A percentile compares a stretch with the other conserved stretches of the same genome.
phyloP scores from a whole-genome alignment of 2,329 filamentous ascomycete species.

The Scedosporium minutisporum region DNA sequence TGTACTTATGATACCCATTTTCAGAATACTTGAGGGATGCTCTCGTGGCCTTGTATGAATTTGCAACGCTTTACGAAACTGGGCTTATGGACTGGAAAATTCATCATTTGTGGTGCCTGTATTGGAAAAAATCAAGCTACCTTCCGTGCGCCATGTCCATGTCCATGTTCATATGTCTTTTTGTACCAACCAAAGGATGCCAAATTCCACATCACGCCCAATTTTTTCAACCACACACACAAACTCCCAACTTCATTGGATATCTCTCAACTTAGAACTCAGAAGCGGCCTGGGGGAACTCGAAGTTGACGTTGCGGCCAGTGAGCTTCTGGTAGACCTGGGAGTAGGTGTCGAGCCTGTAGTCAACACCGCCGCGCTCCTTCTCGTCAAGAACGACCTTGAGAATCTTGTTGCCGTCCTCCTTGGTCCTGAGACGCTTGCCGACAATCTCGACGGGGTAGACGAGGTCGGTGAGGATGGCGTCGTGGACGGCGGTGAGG shows the following conservation, averaged over 20 bases:
- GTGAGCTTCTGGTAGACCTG: slow-evolving; percentile 99
- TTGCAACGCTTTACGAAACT: slow-evolving; percentile 5
- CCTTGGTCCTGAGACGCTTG: slow-evolving; percentile 97
- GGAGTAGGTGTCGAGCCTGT: slow-evolving; percentile 98
- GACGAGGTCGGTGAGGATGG: slow-evolving; percentile 95
- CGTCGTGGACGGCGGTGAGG: slow-evolving; percentile 96
- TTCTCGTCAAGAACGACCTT: slow-evolving; percentile 99
- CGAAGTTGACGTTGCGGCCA: slow-evolving; percentile 91
- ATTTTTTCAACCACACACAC: not conserved
- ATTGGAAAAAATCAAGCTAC: slow-evolving; percentile 11
- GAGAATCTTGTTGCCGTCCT: slow-evolving; percentile 96
- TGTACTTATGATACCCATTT: slow-evolving; percentile 30
- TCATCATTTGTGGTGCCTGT: slow-evolving; percentile 11
- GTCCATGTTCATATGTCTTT: not conserved
- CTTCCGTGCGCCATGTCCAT: slow-evolving; percentile 5
- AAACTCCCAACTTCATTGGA: not conserved
- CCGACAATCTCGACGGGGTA: slow-evolving; percentile 99
- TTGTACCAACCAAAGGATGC: slow-evolving; percentile 29
- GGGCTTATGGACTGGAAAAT: slow-evolving; percentile 14
- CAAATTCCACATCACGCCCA: slow-evolving; percentile 21
- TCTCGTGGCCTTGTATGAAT: not conserved
- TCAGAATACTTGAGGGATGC: not conserved
- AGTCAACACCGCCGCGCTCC: slow-evolving; percentile 98
- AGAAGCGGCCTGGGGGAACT: slow-evolving; percentile 83
- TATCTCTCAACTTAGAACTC: slow-evolving; percentile 61